A percentile compares a stretch with the other conserved stretches of the same genome.
Conservation (phyloP, 306 rosid species). For the Ormosia semicastrata region DNA sequence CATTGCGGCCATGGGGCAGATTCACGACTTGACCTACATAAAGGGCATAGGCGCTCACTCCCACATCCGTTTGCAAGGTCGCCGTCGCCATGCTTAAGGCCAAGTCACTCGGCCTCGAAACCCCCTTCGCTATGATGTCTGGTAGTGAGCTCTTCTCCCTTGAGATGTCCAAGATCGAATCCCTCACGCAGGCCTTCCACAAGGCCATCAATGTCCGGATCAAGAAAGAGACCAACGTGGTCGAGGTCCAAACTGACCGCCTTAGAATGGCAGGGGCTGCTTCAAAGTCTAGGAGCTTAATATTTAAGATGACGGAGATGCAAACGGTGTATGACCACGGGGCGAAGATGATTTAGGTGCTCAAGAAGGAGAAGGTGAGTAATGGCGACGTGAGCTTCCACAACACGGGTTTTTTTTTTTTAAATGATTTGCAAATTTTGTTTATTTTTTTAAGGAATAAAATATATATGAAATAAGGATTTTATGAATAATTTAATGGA, state of each 20-base stretch:
- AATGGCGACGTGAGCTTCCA: conserved; percentile 49
- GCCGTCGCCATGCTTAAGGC: conserved; percentile 75
- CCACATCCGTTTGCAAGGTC: conserved; percentile 44
- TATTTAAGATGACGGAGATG: conserved; percentile 65
- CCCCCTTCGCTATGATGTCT: conserved; percentile 67
- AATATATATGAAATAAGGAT: too few relatives aligned
- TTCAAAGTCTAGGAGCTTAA: conserved; percentile 62
- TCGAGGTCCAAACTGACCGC: conserved; percentile 66
- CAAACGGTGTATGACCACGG: conserved; percentile 70
- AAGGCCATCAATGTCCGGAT: conserved; percentile 64
- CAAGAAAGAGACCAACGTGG: conserved; percentile 65
- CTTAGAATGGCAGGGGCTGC: conserved; percentile 64
- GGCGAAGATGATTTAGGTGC: conserved; percentile 64
- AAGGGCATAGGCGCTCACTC: too few relatives aligned
- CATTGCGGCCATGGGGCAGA: too few relatives aligned
- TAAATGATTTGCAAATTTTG: too few relatives aligned
- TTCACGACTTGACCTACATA: too few relatives aligned
- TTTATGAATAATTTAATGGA: too few relatives aligned
- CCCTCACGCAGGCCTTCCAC: conserved; percentile 62
- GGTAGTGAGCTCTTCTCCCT: conserved; percentile 69
- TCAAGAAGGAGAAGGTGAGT: conserved; percentile 67
- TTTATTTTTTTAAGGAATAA: too few relatives aligned
- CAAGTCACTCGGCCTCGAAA: conserved; percentile 62
- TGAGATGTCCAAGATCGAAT: conserved; percentile 65
- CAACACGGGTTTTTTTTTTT: too few relatives aligned